These are phyloP conservation scores for Yamadazyma paraphyllophila DNA, from an alignment of 805 yeast genomes.

Conservation along the genomic window DNA sequence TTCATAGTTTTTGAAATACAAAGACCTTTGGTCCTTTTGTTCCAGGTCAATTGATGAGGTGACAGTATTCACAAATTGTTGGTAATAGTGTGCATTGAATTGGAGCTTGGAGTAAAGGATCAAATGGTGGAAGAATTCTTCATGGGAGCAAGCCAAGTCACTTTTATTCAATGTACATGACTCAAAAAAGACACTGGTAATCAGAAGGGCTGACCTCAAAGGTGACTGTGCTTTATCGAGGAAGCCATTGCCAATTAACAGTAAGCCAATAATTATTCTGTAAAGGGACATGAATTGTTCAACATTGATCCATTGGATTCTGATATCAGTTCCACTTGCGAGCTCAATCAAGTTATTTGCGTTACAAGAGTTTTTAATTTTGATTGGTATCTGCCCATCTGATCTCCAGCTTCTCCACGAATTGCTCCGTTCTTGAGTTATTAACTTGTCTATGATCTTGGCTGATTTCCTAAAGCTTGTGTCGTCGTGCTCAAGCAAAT, in stretches of 20 bases:
- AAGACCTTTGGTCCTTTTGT: not conserved
- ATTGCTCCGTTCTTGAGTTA: not conserved
- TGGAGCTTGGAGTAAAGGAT: not conserved
- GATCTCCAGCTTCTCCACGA: conserved; percentile 1
- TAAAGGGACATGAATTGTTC: conserved; percentile 2
- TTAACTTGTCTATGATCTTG: not conserved
- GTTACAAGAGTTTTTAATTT: no score
- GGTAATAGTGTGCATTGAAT: not conserved
- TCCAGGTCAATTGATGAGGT: no score
- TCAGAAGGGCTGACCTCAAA: not conserved
- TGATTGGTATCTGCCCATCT: not conserved
- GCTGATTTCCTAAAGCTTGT: not conserved
- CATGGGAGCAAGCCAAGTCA: not conserved
- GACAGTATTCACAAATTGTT: not conserved
- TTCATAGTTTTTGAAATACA: not conserved
- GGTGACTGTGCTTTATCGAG: not conserved
- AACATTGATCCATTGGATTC: conserved; percentile 1
- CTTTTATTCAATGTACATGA: no score
- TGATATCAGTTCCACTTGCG: not conserved
- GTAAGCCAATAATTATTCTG: conserved; percentile 1
- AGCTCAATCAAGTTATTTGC: not conserved
- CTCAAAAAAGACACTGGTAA: not conserved
- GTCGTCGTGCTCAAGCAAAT: not conserved
- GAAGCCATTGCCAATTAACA: conserved; percentile 1
- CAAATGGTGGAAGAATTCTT: not conserved